These are phyloP conservation scores for Ophiosphaerella narmari DNA, from an alignment of 2,329 filamentous ascomycete genomes.

Conservation along the genomic window DNA sequence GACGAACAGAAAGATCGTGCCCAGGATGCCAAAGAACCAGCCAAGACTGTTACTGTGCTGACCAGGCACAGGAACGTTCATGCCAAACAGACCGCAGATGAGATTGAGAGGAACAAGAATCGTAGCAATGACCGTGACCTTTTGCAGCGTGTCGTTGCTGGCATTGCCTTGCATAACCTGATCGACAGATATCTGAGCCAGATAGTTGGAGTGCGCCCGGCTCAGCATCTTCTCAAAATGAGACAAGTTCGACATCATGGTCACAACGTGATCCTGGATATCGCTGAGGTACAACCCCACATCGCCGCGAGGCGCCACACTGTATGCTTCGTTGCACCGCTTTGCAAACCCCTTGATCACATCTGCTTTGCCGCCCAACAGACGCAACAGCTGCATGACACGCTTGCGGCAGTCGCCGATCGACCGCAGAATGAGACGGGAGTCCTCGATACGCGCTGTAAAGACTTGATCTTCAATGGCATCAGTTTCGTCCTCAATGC, in stretches of 20 bases:
- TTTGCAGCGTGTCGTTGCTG: slow-evolving; percentile 87
- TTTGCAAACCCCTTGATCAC: slow-evolving; percentile 98
- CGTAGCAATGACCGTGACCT: slow-evolving; percentile 92
- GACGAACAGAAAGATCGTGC: slow-evolving; percentile 56
- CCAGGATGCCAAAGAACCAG: slow-evolving; percentile 67
- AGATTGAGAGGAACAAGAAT: slow-evolving; percentile 96
- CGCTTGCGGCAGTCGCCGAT: slow-evolving; percentile 93
- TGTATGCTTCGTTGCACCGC: slow-evolving; percentile 97
- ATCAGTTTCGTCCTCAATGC: slow-evolving; percentile 87
- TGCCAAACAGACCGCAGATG: slow-evolving; percentile 83
- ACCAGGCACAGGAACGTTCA: slow-evolving; percentile 82
- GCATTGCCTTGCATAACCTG: slow-evolving; percentile 86
- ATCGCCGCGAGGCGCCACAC: slow-evolving; percentile 91
- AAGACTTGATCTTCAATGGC: slow-evolving; percentile 95
- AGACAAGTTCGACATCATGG: slow-evolving; percentile 94
- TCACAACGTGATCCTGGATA: slow-evolving; percentile 98
- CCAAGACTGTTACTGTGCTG: slow-evolving; percentile 49
- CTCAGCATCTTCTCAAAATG: slow-evolving; percentile 99
- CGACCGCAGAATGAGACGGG: slow-evolving; percentile 80
- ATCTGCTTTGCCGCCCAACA: slow-evolving; percentile 96
- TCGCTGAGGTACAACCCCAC: slow-evolving; percentile 96
- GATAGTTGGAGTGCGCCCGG: slow-evolving; percentile 91
- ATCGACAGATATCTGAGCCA: slow-evolving; percentile 91
- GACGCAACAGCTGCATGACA: slow-evolving; percentile 88
- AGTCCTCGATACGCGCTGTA: slow-evolving; percentile 87